Conservation (phyloP, 208 protist genomes). For the Leishmania mexicana region DNA sequence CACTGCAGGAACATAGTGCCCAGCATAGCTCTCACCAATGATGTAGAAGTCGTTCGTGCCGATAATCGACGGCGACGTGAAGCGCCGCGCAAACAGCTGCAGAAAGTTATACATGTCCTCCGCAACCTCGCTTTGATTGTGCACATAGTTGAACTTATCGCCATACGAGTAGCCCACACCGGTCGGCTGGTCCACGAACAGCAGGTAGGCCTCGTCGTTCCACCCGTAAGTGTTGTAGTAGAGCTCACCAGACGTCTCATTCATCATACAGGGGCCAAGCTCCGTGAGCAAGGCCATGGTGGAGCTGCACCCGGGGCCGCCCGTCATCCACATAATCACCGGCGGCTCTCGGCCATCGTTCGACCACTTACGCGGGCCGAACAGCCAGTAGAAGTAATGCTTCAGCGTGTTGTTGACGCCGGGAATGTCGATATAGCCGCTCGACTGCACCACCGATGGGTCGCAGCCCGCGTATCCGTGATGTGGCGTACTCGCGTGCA, state of each 20-base stretch:
- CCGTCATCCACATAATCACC: slow-evolving; percentile 90
- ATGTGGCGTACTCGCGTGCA: not conserved
- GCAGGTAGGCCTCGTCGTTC: slow-evolving; percentile 82
- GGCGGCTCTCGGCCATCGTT: slow-evolving; percentile 44
- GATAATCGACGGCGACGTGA: slow-evolving; percentile 44
- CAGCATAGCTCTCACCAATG: slow-evolving; percentile 84
- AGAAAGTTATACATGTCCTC: slow-evolving; percentile 92
- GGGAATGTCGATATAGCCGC: slow-evolving; percentile 80
- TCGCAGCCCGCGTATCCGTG: slow-evolving; percentile 10
- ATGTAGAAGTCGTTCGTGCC: slow-evolving; percentile 80
- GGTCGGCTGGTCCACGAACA: slow-evolving; percentile 92
- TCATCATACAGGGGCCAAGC: slow-evolving; percentile 84
- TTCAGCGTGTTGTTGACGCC: slow-evolving; percentile 40
- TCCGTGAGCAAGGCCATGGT: slow-evolving; percentile 65
- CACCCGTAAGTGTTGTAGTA: slow-evolving; percentile 81
- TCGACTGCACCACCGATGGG: slow-evolving; percentile 52
- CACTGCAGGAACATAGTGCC: slow-evolving; percentile 75
- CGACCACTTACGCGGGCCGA: slow-evolving; percentile 56
- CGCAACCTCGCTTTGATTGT: slow-evolving; percentile 71
- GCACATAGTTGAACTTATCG: slow-evolving; percentile 50
- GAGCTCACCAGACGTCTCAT: slow-evolving; percentile 40
- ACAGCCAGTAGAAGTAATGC: slow-evolving; percentile 93
- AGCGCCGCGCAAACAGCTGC: slow-evolving; percentile 60
- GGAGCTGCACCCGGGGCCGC: slow-evolving; percentile 91
- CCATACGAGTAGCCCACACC: slow-evolving; percentile 89